Evolutionary conservation across 805 yeast genomes (phyloP), one percentile per base, ranked within the genome.

Genomic region (Kurtzmaniella fragi): DNA sequence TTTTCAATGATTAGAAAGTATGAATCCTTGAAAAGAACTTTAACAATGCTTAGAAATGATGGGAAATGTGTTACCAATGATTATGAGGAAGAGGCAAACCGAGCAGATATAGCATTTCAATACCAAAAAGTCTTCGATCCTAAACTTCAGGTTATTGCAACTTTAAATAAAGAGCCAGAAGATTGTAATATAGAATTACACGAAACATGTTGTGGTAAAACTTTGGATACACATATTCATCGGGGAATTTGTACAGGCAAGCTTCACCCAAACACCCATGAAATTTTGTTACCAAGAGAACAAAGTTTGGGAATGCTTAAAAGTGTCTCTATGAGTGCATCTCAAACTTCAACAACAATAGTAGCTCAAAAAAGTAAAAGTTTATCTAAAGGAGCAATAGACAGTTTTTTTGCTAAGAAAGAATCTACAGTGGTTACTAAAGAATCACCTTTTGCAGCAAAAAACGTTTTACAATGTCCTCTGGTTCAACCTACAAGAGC

Each of bases 111-210:
- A 31, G 91, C 97, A 10, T 93, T 93, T 57, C 81, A 75, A 52
- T 84, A 69, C 56, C 97, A 89, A 57, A 73, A 95, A 44, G 97
- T 93, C 1, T 91, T 78, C 60, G 77, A 90, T 55, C 95, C 96
- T 0, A 36, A 57, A 2, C 44, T 53, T 1, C 50, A 69, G 31
- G 38, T 50, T 29, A 62, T 87, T n/a, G 69, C 71, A 1, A 77
- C 86, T 27, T 64, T 91, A 46, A 78, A 76, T 48, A 75, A 71
- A 3, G 64, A 82, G 10, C 81, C 84, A 0, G 62, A 57, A 1
- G 63, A 56, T 2, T 51, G 71, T 25, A 62, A 57, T 15, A 59
- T 65, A 45, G 78, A 75, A 3, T 49, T 34, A 52, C 69, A 50
- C 30, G 69, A 52, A 41, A 39, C 57, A 5, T 75, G 78, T 43